These are phyloP conservation scores for Moesziomyces sp. DNA, from an alignment of 1,284 basidiomycete species.

Conservation along the genomic window DNA sequence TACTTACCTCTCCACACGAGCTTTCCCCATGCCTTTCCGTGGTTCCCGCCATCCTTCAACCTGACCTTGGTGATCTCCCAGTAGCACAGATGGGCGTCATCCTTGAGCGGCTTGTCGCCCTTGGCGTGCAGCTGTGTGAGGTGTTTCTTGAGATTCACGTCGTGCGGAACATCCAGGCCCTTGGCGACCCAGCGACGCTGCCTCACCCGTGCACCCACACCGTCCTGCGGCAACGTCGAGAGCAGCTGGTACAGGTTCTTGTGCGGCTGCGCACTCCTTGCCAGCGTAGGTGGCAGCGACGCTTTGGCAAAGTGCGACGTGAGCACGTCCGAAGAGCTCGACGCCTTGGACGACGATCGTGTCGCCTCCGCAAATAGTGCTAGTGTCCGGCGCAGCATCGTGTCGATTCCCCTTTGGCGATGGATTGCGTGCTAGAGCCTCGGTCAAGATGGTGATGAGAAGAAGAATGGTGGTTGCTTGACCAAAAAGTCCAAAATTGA, in stretches of 20 bases:
- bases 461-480: not conserved
- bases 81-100: constrained; percentile 39
- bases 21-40: constrained; percentile 56
- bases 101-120: constrained; percentile 9
- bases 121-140: constrained; percentile 11
- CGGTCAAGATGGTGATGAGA: constrained; percentile 22
- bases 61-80: constrained; percentile 51
- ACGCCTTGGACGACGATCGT: constrained; percentile 7
- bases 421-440: not conserved
- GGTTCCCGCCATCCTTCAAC: constrained; percentile 52
- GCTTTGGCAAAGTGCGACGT: constrained; percentile 31
- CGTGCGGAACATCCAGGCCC: constrained; percentile 31
- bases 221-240: constrained; percentile 44
- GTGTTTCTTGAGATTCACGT: constrained; percentile 26
- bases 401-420: not conserved
- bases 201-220: constrained; percentile 39
- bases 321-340: constrained; percentile 18
- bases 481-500: constrained; percentile 1
- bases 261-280: constrained; percentile 22
- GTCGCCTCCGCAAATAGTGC: constrained; percentile 17
- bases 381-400: constrained; percentile 35
- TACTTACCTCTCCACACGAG: constrained; percentile 57
- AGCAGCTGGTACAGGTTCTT: constrained; percentile 55
- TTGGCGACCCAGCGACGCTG: constrained; percentile 49
- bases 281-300: constrained; percentile 31